phyloP scores from a whole-genome alignment of 768 basidiomycete genomes.

The Pisolithus orientalis region DNA sequence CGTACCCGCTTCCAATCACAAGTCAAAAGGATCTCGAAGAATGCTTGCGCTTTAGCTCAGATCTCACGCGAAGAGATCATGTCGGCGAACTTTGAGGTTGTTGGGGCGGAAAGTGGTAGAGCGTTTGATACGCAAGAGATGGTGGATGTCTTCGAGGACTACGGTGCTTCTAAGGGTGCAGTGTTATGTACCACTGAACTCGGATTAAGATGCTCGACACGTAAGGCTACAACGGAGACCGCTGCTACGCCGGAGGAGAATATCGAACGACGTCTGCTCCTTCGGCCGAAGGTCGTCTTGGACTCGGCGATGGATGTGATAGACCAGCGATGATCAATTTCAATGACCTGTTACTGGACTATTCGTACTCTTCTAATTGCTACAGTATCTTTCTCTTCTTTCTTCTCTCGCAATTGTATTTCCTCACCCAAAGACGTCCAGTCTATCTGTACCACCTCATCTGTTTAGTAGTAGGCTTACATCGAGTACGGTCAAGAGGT shows the following conservation, averaged over 20 bases:
- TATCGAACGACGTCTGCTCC: conserved; percentile 52
- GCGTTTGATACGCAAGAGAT: conserved; percentile 46
- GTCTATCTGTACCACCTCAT: neutral
- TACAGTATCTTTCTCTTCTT: neutral
- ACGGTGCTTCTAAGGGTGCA: conserved; percentile 40
- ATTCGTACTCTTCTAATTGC: neutral
- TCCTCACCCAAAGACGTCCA: neutral
- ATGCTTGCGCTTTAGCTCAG: conserved; percentile 56
- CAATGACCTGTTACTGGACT: neutral
- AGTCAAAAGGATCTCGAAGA: conserved; percentile 58
- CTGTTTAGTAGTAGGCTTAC: neutral
- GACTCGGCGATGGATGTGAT: conserved; percentile 59
- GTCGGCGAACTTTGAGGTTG: conserved; percentile 69
- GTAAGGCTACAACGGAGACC: conserved; percentile 25
- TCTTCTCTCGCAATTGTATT: neutral
- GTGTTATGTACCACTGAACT: conserved; percentile 69
- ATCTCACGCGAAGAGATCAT: conserved; percentile 70
- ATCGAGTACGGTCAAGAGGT: neutral
- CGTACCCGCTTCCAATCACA: conserved; percentile 51
- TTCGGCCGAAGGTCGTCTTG: conserved; percentile 71
- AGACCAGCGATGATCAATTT: conserved; percentile 25
- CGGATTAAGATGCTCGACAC: conserved; percentile 60
- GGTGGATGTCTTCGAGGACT: conserved; percentile 60
- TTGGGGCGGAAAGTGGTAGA: conserved; percentile 51
- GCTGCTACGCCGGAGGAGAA: conserved; percentile 31